Base-by-base conservation (phyloP, 306 rosid species). In the Prunus kanzakura region DNA sequence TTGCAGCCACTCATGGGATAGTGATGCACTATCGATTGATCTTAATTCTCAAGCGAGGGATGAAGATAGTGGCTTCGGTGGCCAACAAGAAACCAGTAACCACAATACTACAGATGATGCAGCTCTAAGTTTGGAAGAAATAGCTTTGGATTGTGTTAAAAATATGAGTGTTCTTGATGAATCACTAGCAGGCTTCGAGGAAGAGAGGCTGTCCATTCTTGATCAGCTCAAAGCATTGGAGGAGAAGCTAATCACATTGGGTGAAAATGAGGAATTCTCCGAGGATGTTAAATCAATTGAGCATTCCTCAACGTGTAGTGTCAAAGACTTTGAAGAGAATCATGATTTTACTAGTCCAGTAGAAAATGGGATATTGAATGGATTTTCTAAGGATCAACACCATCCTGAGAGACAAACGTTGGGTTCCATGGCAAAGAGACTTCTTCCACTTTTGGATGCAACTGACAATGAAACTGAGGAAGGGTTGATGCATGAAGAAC, bases 151-250 rank as follows among this genome's bases (percentile, higher is more conserved):
- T 41, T 89, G 96, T 63, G 87, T 88, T 35, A 82, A 88, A 20
- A 82, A 92, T 66, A 82, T 87, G 49, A 78, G 82, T 71, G 78
- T 76, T 30, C 96, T 88, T 67, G 97, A 92, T 86, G 80, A 78
- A 15, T 87, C 93, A 23, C 72, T 90, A 62, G 83, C 58, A 23
- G 97, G 89, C 70, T 90, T 87, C 46, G 91, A 92, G 80, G 97
- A 87, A 81, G 96, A 92, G 82, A 84, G 88, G 77, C 58, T 87
- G 12, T 88, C 89, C 11, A 87, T 92, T 79, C 79, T 92, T 35
- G 91, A 88, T 77, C 93, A 92, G 72, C 96, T 90, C 50, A 87
- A 87, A 81, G 89, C 84, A 78, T 72, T 92, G 85, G 93, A 92
- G 74, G 91, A 90, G 58, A 92, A 84, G 82, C 86, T 92, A n/a